phyloP scores from a whole-genome alignment of 345 rosid genomes.

The Camelina neglecta region DNA sequence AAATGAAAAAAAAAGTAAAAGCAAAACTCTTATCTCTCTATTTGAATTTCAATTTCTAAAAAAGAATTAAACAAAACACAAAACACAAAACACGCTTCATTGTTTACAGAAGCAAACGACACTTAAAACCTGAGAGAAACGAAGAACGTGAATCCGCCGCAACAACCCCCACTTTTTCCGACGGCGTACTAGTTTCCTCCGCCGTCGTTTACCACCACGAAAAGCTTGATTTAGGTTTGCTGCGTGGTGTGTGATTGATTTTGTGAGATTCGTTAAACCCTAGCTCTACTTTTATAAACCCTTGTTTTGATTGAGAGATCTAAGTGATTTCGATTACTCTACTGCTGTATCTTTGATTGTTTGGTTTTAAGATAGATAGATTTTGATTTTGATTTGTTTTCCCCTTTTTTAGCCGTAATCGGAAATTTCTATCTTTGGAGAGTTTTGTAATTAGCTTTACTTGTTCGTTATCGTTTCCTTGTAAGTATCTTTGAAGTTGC shows the following conservation, averaged over 20 bases:
- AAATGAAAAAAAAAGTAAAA: background rate
- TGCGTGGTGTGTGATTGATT: background rate
- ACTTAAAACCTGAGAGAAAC: slow-evolving; percentile 24
- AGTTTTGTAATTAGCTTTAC: slow-evolving; percentile 29
- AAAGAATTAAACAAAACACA: background rate
- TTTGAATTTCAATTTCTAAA: slow-evolving; percentile 41
- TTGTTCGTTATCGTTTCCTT: slow-evolving; percentile 30
- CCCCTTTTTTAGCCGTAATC: slow-evolving; percentile 9
- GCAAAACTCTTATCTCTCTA: background rate
- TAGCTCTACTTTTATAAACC: slow-evolving; percentile 29
- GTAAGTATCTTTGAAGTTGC: slow-evolving; percentile 29
- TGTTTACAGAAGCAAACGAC: slow-evolving; percentile 34
- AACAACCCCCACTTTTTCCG: slow-evolving; percentile 31
- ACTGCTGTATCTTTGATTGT: background rate
- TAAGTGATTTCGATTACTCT: slow-evolving; percentile 27
- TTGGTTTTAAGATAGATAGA: background rate
- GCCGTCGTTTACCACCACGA: slow-evolving; percentile 16
- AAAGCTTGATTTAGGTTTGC: slow-evolving; percentile 26
- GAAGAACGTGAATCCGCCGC: slow-evolving; percentile 34
- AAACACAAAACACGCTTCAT: slow-evolving; percentile 35
- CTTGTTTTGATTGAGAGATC: slow-evolving; percentile 30
- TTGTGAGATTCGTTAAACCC: slow-evolving; percentile 39
- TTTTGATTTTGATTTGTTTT: background rate
- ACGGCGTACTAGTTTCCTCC: slow-evolving; percentile 25
- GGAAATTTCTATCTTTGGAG: slow-evolving; percentile 19